Conservation (phyloP, 2,329 filamentous ascomycete genomes). For the Ophiobolus disseminans region DNA sequence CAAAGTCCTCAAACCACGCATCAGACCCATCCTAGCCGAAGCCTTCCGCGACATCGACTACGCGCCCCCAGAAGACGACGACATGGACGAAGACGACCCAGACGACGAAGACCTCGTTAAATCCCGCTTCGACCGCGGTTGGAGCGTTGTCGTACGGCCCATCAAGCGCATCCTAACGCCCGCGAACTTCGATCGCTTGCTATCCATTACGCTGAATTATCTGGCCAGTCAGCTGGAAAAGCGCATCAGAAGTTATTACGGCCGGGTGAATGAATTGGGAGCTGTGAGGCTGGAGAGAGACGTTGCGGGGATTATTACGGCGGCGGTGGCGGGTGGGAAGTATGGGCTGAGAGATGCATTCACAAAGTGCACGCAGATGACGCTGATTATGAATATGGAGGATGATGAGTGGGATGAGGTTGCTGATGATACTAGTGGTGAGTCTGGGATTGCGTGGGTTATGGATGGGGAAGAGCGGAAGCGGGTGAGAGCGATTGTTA, state of each 20-base stretch:
- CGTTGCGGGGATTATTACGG: slow-evolving; percentile 73
- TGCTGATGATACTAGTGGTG: slow-evolving; percentile 54
- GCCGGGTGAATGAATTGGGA: slow-evolving; percentile 80
- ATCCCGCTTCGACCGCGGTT: slow-evolving; percentile 81
- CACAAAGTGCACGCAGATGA: slow-evolving; percentile 76
- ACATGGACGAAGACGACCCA: slow-evolving; percentile 51
- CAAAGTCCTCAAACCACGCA: slow-evolving; percentile 82
- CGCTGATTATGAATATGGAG: slow-evolving; percentile 91
- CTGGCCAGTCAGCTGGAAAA: slow-evolving; percentile 85
- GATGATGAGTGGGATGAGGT: slow-evolving; percentile 93
- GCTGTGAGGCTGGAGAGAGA: slow-evolving; percentile 86
- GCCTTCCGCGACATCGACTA: slow-evolving; percentile 94
- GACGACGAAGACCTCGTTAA: slow-evolving; percentile 71
- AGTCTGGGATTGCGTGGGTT: slow-evolving; percentile 73
- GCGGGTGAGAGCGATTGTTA: slow-evolving; percentile 73
- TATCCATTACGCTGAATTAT: slow-evolving; percentile 75
- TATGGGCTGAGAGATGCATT: slow-evolving; percentile 83
- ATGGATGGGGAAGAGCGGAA: slow-evolving; percentile 75
- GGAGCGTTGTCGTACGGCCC: slow-evolving; percentile 85
- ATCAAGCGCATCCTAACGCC: slow-evolving; percentile 84
- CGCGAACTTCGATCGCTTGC: slow-evolving; percentile 75
- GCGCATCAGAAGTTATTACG: slow-evolving; percentile 80
- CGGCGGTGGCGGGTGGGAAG: slow-evolving; percentile 70
- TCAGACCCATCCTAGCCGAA: slow-evolving; percentile 84
- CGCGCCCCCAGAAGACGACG: slow-evolving; percentile 63